Conservation (phyloP, 768 basidiomycete species). For the Kwoniella europaea region DNA sequence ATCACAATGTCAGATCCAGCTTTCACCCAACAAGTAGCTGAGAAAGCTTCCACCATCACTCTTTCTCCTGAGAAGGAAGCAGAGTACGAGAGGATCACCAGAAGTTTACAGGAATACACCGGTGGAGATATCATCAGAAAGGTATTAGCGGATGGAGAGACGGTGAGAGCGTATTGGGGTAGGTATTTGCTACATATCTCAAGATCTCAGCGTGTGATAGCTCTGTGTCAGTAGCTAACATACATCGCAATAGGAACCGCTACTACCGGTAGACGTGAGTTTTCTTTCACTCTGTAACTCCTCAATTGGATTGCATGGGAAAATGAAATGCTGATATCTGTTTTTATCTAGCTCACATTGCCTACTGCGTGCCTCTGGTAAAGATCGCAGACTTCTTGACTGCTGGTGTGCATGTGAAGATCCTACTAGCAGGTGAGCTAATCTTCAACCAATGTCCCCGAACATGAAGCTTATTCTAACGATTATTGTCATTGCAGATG, state of each 20-base stretch:
- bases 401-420: constrained; percentile 87
- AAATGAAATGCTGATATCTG: too few relatives aligned
- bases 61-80: constrained; percentile 52
- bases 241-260: constrained; percentile 70
- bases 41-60: constrained; percentile 30
- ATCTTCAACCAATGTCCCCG: too few relatives aligned
- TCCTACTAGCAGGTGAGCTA: constrained; percentile 74
- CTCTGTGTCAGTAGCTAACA: background rate
- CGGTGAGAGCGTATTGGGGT: constrained; percentile 93
- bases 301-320: too few relatives aligned
- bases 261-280: constrained; percentile 89
- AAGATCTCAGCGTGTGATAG: background rate
- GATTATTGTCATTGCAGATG: background rate
- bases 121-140: constrained; percentile 81
- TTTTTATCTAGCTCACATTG: constrained; percentile 77
- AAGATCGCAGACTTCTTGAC: constrained; percentile 96
- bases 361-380: constrained; percentile 90
- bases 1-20: constrained; percentile 28
- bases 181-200: constrained; percentile 51
- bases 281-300: too few relatives aligned
- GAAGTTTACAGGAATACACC: constrained; percentile 83
- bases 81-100: constrained; percentile 78
- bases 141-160: constrained; percentile 74
- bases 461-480: too few relatives aligned
- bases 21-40: constrained; percentile 25